These are phyloP conservation scores for Saccharomycopsis hybrid DNA, from an alignment of 1,139 yeast genomes.

Conservation along the genomic window DNA sequence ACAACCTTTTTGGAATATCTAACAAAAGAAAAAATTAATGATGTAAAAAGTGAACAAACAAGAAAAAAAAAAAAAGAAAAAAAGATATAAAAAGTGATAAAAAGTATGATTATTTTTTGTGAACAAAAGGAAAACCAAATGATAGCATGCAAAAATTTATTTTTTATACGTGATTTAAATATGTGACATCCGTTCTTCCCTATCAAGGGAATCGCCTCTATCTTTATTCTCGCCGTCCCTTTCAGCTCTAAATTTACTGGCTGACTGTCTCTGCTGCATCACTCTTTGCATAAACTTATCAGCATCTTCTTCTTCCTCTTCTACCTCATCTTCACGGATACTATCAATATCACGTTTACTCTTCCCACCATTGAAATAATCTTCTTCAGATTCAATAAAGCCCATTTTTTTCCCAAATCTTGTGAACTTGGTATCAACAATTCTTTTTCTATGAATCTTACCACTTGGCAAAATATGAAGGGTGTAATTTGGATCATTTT, in stretches of 20 bases:
- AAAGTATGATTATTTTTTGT: too few relatives aligned
- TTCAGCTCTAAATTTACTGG: neutral
- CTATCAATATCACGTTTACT: neutral
- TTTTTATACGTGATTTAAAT: neutral
- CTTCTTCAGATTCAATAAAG: constrained; percentile 31
- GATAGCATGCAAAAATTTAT: neutral
- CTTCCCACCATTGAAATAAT: constrained; percentile 23
- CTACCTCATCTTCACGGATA: neutral
- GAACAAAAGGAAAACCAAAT: neutral
- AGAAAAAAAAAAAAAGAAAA: neutral
- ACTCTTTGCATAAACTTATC: constrained; percentile 8
- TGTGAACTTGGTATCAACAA: constrained; percentile 26
- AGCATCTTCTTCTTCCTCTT: constrained; percentile 31
- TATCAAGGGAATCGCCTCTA: neutral
- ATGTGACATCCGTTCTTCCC: neutral
- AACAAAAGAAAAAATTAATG: neutral
- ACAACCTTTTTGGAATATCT: too few relatives aligned
- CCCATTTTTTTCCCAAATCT: constrained; percentile 32
- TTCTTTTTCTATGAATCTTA: constrained; percentile 43
- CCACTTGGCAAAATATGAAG: constrained; percentile 69
- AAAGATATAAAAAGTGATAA: neutral
- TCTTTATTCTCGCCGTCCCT: neutral
- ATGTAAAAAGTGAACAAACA: neutral
- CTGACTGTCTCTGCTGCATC: constrained; percentile 3
- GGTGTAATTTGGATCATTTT: constrained; percentile 28